Conservation (phyloP, 2,329 filamentous ascomycete genomes). For the Apiospora rasikravindrae region DNA sequence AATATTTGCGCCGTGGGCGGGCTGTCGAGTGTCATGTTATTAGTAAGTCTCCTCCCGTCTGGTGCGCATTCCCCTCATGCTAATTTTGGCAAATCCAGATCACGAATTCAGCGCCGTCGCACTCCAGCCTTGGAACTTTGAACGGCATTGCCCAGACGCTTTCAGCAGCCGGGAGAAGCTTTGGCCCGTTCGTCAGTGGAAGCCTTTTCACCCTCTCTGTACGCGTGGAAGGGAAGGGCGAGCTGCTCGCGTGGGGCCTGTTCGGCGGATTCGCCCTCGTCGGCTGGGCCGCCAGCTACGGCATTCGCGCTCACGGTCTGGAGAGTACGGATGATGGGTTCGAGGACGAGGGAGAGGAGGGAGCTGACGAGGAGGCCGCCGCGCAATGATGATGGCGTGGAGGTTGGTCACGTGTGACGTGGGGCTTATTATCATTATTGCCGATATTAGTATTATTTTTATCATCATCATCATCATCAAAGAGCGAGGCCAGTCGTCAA, state of each 20-base stretch:
- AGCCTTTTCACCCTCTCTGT: constrained; percentile 82
- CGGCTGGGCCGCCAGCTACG: constrained; percentile 80
- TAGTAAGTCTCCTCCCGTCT: constrained; percentile 61
- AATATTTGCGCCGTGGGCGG: constrained; percentile 90
- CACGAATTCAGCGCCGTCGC: constrained; percentile 88
- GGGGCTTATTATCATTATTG: neutral
- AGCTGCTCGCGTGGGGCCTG: constrained; percentile 82
- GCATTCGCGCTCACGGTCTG: constrained; percentile 69
- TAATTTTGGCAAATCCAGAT: constrained; percentile 60
- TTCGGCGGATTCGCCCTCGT: constrained; percentile 84
- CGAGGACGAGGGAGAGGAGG: constrained; percentile 38
- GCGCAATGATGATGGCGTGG: constrained; percentile 22
- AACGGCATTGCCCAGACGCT: constrained; percentile 95
- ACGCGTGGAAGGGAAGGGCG: constrained; percentile 77
- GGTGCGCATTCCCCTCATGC: neutral
- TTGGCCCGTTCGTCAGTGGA: constrained; percentile 88
- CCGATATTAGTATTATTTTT: neutral
- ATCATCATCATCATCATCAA: neutral
- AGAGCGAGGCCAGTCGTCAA: neutral
- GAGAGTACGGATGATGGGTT: constrained; percentile 62
- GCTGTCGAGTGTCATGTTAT: constrained; percentile 82
- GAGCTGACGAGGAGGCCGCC: constrained; percentile 21
- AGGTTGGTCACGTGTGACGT: neutral
- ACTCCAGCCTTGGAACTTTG: constrained; percentile 83
- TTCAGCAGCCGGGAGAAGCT: constrained; percentile 85